Percentiles rank a stretch among this genome's conserved stretches.
Conservation (phyloP, 495 filamentous ascomycete species). For the Collariella sp. region DNA sequence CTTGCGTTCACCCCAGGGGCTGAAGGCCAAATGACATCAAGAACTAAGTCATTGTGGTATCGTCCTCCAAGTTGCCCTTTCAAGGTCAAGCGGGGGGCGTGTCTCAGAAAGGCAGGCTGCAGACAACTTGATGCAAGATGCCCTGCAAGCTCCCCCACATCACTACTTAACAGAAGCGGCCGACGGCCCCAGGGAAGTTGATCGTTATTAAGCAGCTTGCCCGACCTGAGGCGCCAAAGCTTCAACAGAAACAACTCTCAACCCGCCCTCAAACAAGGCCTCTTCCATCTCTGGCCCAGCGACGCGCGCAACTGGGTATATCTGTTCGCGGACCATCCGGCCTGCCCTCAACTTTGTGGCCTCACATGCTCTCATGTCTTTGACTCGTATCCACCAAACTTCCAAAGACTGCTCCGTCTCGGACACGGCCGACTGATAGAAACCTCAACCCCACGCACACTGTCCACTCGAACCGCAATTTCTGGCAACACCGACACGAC, state of each 20-base stretch:
- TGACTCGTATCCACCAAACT: conserved; percentile 28
- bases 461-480: conserved; percentile 15
- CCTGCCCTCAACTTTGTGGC: conserved; percentile 2
- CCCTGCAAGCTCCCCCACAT: background rate
- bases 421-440: conserved; percentile 38
- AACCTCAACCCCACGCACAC: conserved; percentile 2
- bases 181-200: conserved; percentile 10
- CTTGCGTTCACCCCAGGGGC: background rate
- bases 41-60: background rate
- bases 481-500: no score
- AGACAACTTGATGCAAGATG: no score
- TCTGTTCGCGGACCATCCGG: conserved; percentile 7
- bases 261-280: conserved; percentile 15
- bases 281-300: background rate
- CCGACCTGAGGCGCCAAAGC: background rate
- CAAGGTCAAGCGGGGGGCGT: background rate
- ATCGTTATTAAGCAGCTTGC: conserved; percentile 2
- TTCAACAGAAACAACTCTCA: conserved; percentile 8
- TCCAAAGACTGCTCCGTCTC: conserved; percentile 29
- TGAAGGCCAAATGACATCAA: background rate
- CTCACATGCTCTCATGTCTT: conserved; percentile 38
- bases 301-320: conserved; percentile 1
- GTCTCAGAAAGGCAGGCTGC: background rate
- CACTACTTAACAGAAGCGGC: conserved; percentile 8
- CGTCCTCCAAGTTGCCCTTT: background rate